Evolutionary conservation across 2,329 filamentous ascomycete genomes (phyloP), one percentile per base, ranked within the genome.

Genomic region (Pseudocercospora crystallina): DNA sequence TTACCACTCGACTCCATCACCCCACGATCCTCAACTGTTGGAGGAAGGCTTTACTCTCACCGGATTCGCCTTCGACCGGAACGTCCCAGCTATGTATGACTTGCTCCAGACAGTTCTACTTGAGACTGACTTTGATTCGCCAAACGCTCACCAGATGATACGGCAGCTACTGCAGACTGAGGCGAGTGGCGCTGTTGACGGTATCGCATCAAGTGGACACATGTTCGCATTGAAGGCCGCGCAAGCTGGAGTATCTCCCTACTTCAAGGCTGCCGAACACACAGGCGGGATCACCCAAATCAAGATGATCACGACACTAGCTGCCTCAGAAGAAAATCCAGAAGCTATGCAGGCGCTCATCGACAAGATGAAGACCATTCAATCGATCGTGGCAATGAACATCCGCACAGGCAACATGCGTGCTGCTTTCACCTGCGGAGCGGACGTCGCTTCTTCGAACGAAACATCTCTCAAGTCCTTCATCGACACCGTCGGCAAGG

Each of bases 281-380:
- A 86, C 91, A n/a, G 82, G 83, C 44, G 94, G 94, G n/a, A 76
- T 99, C 47, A 86, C 89, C 0, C 94, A 99, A 68, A 83, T 97
- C 43, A 88, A 94, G 70, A 79, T 95, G 32, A 86, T 90, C 30
- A 88, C 89, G 0, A 82, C 83, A 14, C 78, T 99, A 10, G 90
- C 90, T 12, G 85, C 84, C 29, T 82, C 89, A 38, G 85, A 91
- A 60, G 82, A 82, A 39, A 79, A 95, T 9, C 77, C 80, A 53
- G 86, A 90, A 59, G 80, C 96, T 7, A 87, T 96, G 55, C 42
- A 47, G 5, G 60, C 64, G 38, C 57, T 70, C 20, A 58, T 69
- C 37, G 74, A 79, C 37, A 94, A 95, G 68, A 80, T 99, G 37
- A 94, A 95, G 71, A 74, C 82, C 15, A 95, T 97, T 48, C 92